Percentiles rank a stretch among this genome's conserved stretches.
Evolutionary conservation across 495 filamentous ascomycete genomes (phyloP).

Genomic region (Xylaria flabelliformis): DNA sequence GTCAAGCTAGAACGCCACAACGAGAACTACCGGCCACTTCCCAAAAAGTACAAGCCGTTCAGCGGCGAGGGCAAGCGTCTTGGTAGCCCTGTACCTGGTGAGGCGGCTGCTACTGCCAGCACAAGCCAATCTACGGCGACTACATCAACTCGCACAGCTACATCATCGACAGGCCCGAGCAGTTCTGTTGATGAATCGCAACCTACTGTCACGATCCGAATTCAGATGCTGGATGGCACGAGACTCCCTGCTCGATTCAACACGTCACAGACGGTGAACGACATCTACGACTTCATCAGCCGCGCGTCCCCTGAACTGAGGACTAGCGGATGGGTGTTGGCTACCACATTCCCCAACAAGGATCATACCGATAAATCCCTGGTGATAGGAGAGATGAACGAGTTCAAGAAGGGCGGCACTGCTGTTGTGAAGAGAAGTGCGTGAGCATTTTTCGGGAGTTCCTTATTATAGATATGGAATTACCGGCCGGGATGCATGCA

Average conservation of each 20-base stretch:
- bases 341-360: slow-evolving; percentile 96
- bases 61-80: slow-evolving; percentile 80
- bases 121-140: slow-evolving; percentile 42
- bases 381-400: slow-evolving; percentile 76
- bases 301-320: slow-evolving; percentile 66
- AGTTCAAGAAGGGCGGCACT: slow-evolving; percentile 81
- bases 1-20: slow-evolving; percentile 87
- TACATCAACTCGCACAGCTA: slow-evolving; percentile 50
- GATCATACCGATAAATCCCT: slow-evolving; percentile 77
- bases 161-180: slow-evolving; percentile 48
- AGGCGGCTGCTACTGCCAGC: slow-evolving; percentile 44
- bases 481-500: background rate
- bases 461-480: slow-evolving; percentile 3
- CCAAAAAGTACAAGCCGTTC: slow-evolving; percentile 89
- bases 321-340: slow-evolving; percentile 74
- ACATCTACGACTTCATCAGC: slow-evolving; percentile 86
- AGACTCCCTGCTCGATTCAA: slow-evolving; percentile 89
- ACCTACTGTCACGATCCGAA: slow-evolving; percentile 80
- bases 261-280: slow-evolving; percentile 85
- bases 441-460: slow-evolving; percentile 6
- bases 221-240: slow-evolving; percentile 90
- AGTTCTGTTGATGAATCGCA: slow-evolving; percentile 74
- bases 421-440: slow-evolving; percentile 75
- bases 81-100: slow-evolving; percentile 88
- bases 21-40: slow-evolving; percentile 80